Evolutionary conservation across 2,329 filamentous ascomycete species (phyloP), one percentile per base, ranked within the genome.

Genomic region (Balansia obtecta): DNA sequence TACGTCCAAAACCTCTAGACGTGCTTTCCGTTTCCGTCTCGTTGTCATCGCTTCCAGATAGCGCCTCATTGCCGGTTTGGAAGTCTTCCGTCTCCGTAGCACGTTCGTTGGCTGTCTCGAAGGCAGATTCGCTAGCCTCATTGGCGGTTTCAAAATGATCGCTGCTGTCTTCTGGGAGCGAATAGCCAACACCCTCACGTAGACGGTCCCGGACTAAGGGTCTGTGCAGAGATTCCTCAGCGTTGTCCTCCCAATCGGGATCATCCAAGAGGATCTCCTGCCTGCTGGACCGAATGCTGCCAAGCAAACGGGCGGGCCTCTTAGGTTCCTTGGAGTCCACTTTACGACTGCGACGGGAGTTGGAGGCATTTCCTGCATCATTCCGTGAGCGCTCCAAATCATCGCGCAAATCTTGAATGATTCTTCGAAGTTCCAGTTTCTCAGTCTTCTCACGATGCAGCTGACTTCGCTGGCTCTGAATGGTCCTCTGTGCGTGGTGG

Each of bases 391-490:
- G 76, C 61, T 86, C 93, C 30, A 98, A 71, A 61, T 98, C 93
- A 63, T 98, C 93, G 37, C 90, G 83, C 22, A 91, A 85, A 61
- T 98, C 93, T 69, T 97, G 91, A 32, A 97, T 79, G 78, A 98
- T 88, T 53, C 91, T 86, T 68, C 88, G 90, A 49, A 97, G 79
- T 68, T 98, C 93, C 30, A 97, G 79, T 73, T 96, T 98, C 67
- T 98, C 93, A 0, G 91, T 96, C 81, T 97, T 98, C 67, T 98
- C 93, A 34, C 93, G 86, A 66, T 98, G 91, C 45, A 97, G 86
- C 60, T 90, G 95, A 65, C 86, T 89, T 68, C 95, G 89, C 58
- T 97, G 79, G 60, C 88, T 95, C 65, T 97, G 91, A 52, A 98
- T 96, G 70, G 95, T 96, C 52, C 91, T 82, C 65, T 97, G 93